Evolutionary conservation across 805 yeast genomes (phyloP).

Genomic region (Scheffersomyces coipomensis): DNA sequence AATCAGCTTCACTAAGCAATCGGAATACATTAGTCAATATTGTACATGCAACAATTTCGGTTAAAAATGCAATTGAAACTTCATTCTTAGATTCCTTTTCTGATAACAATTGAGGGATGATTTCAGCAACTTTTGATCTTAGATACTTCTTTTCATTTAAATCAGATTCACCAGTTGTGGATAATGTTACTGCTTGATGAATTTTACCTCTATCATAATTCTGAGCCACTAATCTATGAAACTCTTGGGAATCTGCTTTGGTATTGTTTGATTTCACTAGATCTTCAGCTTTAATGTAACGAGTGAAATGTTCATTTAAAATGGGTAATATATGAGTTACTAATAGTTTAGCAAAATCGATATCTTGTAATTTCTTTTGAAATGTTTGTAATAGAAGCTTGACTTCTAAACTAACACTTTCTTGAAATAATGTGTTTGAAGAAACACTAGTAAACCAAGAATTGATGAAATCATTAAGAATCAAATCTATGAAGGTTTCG

Average conservation of each 20-base stretch:
- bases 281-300: constrained; percentile 46
- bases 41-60: constrained; percentile 61
- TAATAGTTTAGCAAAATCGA: constrained; percentile 58
- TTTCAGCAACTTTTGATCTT: constrained; percentile 33
- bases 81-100: constrained; percentile 44
- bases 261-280: constrained; percentile 20
- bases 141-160: constrained; percentile 51
- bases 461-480: constrained; percentile 52
- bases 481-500: constrained; percentile 46
- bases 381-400: constrained; percentile 40
- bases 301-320: constrained; percentile 60
- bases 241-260: constrained; percentile 24
- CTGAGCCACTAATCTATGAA: constrained; percentile 40
- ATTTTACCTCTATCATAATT: constrained; percentile 50
- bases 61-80: constrained; percentile 47
- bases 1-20: constrained; percentile 69
- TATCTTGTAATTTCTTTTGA: constrained; percentile 34
- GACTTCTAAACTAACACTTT: constrained; percentile 45
- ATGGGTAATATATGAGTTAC: constrained; percentile 63
- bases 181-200: constrained; percentile 54
- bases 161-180: constrained; percentile 14
- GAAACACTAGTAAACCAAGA: constrained; percentile 57
- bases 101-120: constrained; percentile 54
- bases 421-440: constrained; percentile 23
- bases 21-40: constrained; percentile 49